Base-by-base conservation (phyloP, 345 rosid genomes). In the Orychophragmus violaceus region DNA sequence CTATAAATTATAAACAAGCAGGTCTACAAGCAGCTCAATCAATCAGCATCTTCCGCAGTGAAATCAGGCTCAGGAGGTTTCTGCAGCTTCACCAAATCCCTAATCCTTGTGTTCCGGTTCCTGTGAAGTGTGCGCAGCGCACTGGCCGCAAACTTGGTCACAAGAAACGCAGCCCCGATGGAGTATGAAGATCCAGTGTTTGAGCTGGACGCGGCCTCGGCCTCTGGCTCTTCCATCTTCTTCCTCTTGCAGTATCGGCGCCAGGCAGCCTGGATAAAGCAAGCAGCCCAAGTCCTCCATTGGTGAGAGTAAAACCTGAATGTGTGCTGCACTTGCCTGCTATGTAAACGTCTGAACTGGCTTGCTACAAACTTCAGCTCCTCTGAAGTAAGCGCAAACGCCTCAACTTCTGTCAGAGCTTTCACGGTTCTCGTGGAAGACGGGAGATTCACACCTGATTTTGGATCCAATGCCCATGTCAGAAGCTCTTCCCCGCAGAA, bases 201-300 rank as follows among this genome's bases (percentile, higher is more conserved):
- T 52, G 74, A 27, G 35, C 42, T 51, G 4, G 68, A 3, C 8
- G 16, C 82, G 13, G 81, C 82, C 12, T 49, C 77, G 0, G 83
- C 64, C 10, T 64, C 82, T 11, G 75, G 89, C 56, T 62, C 89
- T 73, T 88, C 98, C 82, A 84, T 64, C 39, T 13, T 83, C 85
- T 92, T 92, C 76, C 93, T 84, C 80, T 82, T 92, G 45, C 83
- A 78, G 71, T 92, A 86, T 4, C 98, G 78, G 1, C 95, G 85
- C 98, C 98, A 92, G 0, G 96, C 96, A 6, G 96, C 98, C 41
- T 89, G 98, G 62, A 92, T 87, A 44, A 92, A 92, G 79, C 95
- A 89, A 29, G 98, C 98, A 0, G 96, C 98, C 98, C 98, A 92
- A n/a, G 98, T 89, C 83, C 88, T 85, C 98, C 98, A 92, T 30